These are phyloP conservation scores for Clonostachys solani DNA, from an alignment of 2,329 filamentous ascomycete genomes.

Conservation along the genomic window DNA sequence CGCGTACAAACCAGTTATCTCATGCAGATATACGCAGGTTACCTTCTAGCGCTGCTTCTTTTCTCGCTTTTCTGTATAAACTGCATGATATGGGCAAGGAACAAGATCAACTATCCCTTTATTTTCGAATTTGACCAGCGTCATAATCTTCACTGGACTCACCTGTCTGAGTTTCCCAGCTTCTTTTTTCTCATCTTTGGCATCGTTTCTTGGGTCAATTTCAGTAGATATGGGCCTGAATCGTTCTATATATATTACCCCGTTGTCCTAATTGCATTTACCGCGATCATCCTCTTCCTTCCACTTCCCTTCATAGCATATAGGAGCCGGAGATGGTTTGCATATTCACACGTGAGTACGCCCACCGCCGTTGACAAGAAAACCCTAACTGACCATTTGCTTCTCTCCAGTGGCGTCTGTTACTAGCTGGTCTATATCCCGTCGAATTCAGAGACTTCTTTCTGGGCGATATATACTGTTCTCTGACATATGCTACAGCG, in stretches of 20 bases:
- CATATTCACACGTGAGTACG: slow-evolving; percentile 77
- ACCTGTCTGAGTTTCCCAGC: slow-evolving; percentile 81
- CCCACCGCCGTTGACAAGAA: too few relatives aligned
- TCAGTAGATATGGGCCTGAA: slow-evolving; percentile 61
- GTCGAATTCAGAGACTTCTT: slow-evolving; percentile 98
- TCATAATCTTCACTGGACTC: slow-evolving; percentile 83
- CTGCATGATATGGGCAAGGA: slow-evolving; percentile 75
- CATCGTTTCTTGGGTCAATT: slow-evolving; percentile 86
- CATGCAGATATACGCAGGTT: slow-evolving; percentile 88
- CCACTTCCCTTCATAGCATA: slow-evolving; percentile 73
- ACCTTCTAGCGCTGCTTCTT: slow-evolving; percentile 78
- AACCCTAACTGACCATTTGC: slow-evolving; percentile 6
- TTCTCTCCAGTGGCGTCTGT: slow-evolving; percentile 67
- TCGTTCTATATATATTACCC: slow-evolving; percentile 83
- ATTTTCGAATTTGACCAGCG: slow-evolving; percentile 95
- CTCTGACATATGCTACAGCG: slow-evolving; percentile 82
- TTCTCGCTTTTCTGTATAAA: slow-evolving; percentile 82
- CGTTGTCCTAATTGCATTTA: slow-evolving; percentile 69
- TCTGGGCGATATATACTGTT: slow-evolving; percentile 96
- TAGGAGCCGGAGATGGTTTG: slow-evolving; percentile 77
- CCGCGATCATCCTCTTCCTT: slow-evolving; percentile 66
- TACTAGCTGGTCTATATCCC: slow-evolving; percentile 81
- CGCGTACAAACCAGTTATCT: slow-evolving; percentile 60
- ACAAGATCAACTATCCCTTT: slow-evolving; percentile 93
- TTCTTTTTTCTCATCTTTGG: slow-evolving; percentile 78